Evolutionary conservation across 805 yeast species (phyloP).

Genomic region (Saccharomycopsis fermentans): DNA sequence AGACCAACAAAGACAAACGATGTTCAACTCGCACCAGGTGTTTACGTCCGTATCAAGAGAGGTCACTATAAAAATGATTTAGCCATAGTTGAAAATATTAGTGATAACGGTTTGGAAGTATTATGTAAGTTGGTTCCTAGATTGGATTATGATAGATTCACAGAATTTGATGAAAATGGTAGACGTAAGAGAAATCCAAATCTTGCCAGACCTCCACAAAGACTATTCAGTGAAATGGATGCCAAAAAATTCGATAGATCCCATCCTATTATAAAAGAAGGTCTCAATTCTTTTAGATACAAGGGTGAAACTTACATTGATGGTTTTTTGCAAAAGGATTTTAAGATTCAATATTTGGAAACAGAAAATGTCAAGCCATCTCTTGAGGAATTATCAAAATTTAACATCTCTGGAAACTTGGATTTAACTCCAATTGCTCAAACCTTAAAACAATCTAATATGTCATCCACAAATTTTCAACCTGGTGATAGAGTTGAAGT

Average conservation of each 20-base stretch:
- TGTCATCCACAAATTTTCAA: slow-evolving; percentile 56
- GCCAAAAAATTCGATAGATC: slow-evolving; percentile 79
- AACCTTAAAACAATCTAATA: slow-evolving; percentile 57
- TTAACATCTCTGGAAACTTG: slow-evolving; percentile 74
- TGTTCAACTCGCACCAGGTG: slow-evolving; percentile 81
- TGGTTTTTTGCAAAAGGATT: slow-evolving; percentile 81
- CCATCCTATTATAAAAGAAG: slow-evolving; percentile 56
- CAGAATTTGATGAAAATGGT: slow-evolving; percentile 41
- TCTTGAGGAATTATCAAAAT: slow-evolving; percentile 77
- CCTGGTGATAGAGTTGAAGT: slow-evolving; percentile 93
- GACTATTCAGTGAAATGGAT: slow-evolving; percentile 80
- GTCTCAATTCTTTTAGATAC: slow-evolving; percentile 54
- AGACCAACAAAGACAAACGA: slow-evolving; percentile 85
- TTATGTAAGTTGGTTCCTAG: slow-evolving; percentile 88
- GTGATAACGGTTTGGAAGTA: slow-evolving; percentile 94
- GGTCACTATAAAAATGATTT: slow-evolving; percentile 90
- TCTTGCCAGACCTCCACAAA: slow-evolving; percentile 47
- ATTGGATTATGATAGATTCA: slow-evolving; percentile 73
- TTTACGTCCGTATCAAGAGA: slow-evolving; percentile 80
- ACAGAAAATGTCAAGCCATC: slow-evolving; percentile 78
- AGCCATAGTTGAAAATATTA: slow-evolving; percentile 84
- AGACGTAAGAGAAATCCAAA: slow-evolving; percentile 36
- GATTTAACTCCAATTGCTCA: slow-evolving; percentile 83
- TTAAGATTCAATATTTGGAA: slow-evolving; percentile 70
- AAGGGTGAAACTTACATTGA: slow-evolving; percentile 82